Percentiles rank a stretch among this genome's conserved stretches.
Evolutionary conservation across 140 eudicot species (phyloP).

Genomic region (Senecio squalidus): DNA sequence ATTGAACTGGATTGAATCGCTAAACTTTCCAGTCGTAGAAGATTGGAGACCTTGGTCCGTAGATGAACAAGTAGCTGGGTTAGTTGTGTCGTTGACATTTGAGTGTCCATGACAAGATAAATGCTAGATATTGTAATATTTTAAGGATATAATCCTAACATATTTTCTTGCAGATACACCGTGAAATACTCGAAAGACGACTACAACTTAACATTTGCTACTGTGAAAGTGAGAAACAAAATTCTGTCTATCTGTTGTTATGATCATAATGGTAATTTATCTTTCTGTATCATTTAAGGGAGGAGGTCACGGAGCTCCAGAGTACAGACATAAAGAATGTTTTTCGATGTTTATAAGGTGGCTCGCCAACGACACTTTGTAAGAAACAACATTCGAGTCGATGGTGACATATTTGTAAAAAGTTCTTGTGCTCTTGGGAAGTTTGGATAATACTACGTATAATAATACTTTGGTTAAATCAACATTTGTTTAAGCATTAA

Average conservation of each 20-base stretch:
- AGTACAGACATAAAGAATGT: conserved; percentile 28
- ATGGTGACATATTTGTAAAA: too few species aligned
- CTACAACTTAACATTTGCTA: conserved; percentile 36
- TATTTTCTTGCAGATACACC: conserved; percentile 40
- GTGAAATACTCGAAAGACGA: conserved; percentile 17
- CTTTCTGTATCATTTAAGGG: conserved; percentile 29
- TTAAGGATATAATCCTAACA: too few species aligned
- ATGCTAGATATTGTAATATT: too few species aligned
- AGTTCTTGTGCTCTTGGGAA: too few species aligned
- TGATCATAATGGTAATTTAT: not conserved
- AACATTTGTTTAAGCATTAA: too few species aligned
- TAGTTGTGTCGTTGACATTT: conserved; percentile 6
- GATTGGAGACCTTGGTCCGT: conserved; percentile 53
- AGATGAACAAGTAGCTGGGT: conserved; percentile 48
- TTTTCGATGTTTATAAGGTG: conserved; percentile 43
- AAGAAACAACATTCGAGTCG: not conserved
- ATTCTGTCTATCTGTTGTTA: not conserved
- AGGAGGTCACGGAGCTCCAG: conserved; percentile 45
- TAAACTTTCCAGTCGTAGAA: conserved; percentile 18
- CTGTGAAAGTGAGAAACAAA: conserved; percentile 28
- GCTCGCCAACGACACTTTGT: conserved; percentile 16
- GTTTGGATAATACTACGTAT: too few species aligned
- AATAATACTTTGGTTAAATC: too few species aligned
- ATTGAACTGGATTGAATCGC: conserved; percentile 31
- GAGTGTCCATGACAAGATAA: not conserved